Evolutionary conservation across 1,284 basidiomycete genomes (phyloP).

Genomic region (Testicularia cyperi): DNA sequence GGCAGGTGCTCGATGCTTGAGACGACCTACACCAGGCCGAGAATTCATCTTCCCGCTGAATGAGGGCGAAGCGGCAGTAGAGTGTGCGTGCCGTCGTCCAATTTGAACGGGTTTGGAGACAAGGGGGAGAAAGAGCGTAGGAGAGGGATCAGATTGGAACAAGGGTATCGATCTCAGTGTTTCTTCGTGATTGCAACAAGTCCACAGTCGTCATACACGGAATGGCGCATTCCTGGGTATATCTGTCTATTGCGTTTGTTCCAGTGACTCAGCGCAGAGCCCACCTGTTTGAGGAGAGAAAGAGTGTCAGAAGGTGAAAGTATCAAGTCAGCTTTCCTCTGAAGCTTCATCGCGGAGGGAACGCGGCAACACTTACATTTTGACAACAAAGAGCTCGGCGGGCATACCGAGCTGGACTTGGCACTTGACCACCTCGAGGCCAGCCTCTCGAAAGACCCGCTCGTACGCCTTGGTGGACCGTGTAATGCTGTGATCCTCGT

Average conservation of each 20-base stretch:
- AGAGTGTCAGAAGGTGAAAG: not conserved
- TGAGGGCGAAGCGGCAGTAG: slow-evolving; percentile 7
- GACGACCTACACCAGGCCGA: too few relatives aligned
- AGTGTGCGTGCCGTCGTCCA: slow-evolving; percentile 4
- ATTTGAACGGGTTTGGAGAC: slow-evolving; percentile 3
- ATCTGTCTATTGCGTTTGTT: not conserved
- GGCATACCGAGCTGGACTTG: slow-evolving; percentile 56
- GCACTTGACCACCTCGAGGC: slow-evolving; percentile 46
- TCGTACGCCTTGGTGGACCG: slow-evolving; percentile 54
- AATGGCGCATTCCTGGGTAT: not conserved
- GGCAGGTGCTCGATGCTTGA: too few relatives aligned
- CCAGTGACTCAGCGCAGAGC: slow-evolving; percentile 6
- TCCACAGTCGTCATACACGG: not conserved
- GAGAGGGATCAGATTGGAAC: not conserved
- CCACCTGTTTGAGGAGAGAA: slow-evolving; percentile 3
- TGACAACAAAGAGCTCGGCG: slow-evolving; percentile 56
- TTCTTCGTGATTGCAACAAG: too few relatives aligned
- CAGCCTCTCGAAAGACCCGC: slow-evolving; percentile 53
- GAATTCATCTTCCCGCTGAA: slow-evolving; percentile 4
- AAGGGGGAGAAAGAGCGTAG: not conserved
- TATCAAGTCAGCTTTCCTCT: not conserved
- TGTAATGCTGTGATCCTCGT: slow-evolving; percentile 58
- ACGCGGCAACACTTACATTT: slow-evolving; percentile 39
- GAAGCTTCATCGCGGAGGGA: not conserved
- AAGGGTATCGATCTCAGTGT: too few relatives aligned